These are phyloP conservation scores for Pseudonectria buxi DNA, from an alignment of 2,329 filamentous ascomycete species.

Conservation along the genomic window DNA sequence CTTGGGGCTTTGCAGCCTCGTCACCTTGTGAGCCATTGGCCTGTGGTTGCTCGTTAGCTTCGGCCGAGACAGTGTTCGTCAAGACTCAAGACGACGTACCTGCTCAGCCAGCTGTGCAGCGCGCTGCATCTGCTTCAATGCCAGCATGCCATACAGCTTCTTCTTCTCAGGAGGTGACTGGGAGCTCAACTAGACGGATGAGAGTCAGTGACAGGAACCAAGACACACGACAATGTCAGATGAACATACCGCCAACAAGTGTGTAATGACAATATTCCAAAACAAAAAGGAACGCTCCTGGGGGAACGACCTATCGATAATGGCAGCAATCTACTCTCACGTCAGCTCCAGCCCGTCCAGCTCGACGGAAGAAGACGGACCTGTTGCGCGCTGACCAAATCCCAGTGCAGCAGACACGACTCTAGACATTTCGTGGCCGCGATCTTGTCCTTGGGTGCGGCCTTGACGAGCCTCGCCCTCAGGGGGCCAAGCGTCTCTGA, in stretches of 20 bases:
- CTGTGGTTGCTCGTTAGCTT: conserved; percentile 8
- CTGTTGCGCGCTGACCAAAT: conserved; percentile 51
- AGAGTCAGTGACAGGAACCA: no score
- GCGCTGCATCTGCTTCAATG: conserved; percentile 44
- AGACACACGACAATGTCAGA: neutral
- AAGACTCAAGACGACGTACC: no score
- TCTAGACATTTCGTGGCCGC: conserved; percentile 40
- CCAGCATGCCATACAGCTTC: conserved; percentile 45
- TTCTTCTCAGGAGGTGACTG: conserved; percentile 43
- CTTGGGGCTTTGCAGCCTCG: conserved; percentile 14
- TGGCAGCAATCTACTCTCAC: conserved; percentile 43
- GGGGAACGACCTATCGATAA: conserved; percentile 44
- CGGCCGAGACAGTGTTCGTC: neutral
- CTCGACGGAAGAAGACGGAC: conserved; percentile 12
- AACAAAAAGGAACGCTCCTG: conserved; percentile 44
- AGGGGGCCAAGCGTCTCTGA: conserved; percentile 43
- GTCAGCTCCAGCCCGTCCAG: conserved; percentile 3
- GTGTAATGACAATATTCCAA: conserved; percentile 48
- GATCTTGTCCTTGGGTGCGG: conserved; percentile 40
- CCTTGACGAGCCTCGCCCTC: conserved; percentile 45
- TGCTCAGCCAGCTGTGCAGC: conserved; percentile 40
- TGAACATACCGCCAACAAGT: conserved; percentile 44
- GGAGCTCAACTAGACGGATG: conserved; percentile 33
- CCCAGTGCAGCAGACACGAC: conserved; percentile 48
- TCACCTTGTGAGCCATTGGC: conserved; percentile 13